A percentile compares a stretch with the other conserved stretches of the same genome.
Conservation (phyloP, 495 filamentous ascomycete species). For the Penicillium turbatum region DNA sequence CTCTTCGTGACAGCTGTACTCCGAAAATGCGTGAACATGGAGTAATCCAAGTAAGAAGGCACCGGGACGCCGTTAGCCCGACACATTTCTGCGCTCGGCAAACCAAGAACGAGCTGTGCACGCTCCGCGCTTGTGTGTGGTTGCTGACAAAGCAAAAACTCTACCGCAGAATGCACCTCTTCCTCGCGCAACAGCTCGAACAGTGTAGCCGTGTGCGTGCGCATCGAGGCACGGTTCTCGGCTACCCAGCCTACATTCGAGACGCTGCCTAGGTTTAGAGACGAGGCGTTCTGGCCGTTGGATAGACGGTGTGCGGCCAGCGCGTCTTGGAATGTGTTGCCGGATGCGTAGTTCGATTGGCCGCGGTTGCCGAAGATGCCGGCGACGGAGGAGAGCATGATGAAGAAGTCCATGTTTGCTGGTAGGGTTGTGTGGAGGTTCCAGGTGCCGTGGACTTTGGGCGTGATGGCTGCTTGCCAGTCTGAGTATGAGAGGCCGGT, state of each 20-base stretch:
- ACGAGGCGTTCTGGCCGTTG: conserved; percentile 28
- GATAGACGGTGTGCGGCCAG: conserved; percentile 32
- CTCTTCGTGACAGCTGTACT: not conserved
- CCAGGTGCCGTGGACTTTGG: conserved; percentile 29
- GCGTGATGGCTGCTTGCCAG: conserved; percentile 22
- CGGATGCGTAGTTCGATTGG: conserved; percentile 54
- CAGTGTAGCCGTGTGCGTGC: conserved; percentile 12
- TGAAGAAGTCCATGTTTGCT: conserved; percentile 30
- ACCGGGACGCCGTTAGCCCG: conserved; percentile 19
- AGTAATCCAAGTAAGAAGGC: conserved; percentile 25
- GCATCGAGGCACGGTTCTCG: conserved; percentile 19
- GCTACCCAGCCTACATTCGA: conserved; percentile 54
- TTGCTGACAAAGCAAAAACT: conserved; percentile 21
- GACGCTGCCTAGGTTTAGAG: conserved; percentile 53
- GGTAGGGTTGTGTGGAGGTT: conserved; percentile 26
- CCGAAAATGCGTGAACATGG: conserved; percentile 30
- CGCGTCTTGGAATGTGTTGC: conserved; percentile 43
- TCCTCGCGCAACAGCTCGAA: conserved; percentile 28
- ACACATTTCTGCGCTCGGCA: conserved; percentile 22
- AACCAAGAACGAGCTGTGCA: conserved; percentile 23
- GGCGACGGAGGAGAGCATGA: conserved; percentile 38
- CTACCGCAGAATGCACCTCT: conserved; percentile 25
- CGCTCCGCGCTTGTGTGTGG: no score
- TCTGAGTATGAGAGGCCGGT: conserved; percentile 35
- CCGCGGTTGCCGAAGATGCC: conserved; percentile 37